Conservation (phyloP, 495 filamentous ascomycete genomes). For the Trichoderma asperelloides region DNA sequence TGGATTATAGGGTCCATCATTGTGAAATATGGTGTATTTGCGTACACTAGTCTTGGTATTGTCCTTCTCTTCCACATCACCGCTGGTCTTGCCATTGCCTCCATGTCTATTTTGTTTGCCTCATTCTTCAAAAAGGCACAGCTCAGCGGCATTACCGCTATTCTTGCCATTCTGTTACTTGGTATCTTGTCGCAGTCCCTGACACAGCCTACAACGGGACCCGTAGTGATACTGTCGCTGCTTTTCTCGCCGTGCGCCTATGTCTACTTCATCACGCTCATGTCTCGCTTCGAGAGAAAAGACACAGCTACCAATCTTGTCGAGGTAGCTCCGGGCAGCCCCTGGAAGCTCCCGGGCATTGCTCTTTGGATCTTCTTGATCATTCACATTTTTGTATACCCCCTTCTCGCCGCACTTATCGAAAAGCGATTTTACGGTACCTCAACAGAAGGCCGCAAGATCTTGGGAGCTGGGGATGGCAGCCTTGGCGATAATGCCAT, state of each 20-base stretch:
- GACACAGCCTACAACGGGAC: slow-evolving; percentile 43
- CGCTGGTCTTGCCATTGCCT: slow-evolving; percentile 53
- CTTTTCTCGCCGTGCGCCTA: slow-evolving; percentile 73
- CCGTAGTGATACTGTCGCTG: slow-evolving; percentile 53
- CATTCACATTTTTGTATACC: slow-evolving; percentile 65
- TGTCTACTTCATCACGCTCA: slow-evolving; percentile 57
- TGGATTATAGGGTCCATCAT: slow-evolving; percentile 63
- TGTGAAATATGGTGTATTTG: slow-evolving; percentile 52
- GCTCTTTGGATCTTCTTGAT: slow-evolving; percentile 60
- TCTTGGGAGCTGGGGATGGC: slow-evolving; percentile 30
- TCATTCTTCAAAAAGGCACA: slow-evolving; percentile 72
- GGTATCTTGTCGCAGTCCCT: slow-evolving; percentile 62
- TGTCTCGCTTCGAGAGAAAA: slow-evolving; percentile 59
- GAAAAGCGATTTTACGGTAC: slow-evolving; percentile 72
- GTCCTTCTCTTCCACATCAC: slow-evolving; percentile 56
- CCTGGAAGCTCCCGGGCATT: slow-evolving; percentile 55
- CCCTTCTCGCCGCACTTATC: slow-evolving; percentile 57
- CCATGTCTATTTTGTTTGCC: slow-evolving; percentile 60
- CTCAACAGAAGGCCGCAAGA: slow-evolving; percentile 49
- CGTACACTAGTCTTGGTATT: slow-evolving; percentile 47
- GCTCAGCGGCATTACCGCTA: slow-evolving; percentile 59
- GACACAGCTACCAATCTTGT: slow-evolving; percentile 45
- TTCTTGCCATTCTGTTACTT: slow-evolving; percentile 55
- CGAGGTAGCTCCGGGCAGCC: slow-evolving; percentile 46
- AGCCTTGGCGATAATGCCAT: slow-evolving; percentile 44